A percentile compares a stretch with the other conserved stretches of the same genome.
Conservation (phyloP, 2,329 filamentous ascomycete genomes). For the Colletotrichum australisinense region DNA sequence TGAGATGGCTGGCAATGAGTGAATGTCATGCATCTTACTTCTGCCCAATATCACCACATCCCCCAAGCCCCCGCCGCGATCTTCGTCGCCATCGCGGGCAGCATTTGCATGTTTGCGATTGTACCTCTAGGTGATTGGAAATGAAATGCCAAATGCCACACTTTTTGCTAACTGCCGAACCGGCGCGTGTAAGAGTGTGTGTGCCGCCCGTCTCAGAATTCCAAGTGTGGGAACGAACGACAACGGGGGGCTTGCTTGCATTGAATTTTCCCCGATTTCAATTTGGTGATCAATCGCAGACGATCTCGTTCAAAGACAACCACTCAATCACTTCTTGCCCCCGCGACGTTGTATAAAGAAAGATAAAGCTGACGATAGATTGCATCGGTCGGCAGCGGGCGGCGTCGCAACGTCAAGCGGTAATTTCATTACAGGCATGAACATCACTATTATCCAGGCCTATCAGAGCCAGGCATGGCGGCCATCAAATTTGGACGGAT, state of each 20-base stretch:
- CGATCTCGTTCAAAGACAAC: background rate
- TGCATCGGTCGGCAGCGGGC: background rate
- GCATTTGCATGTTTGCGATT: background rate
- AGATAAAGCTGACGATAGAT: background rate
- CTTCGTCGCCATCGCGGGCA: background rate
- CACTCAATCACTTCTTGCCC: background rate
- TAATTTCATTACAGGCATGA: background rate
- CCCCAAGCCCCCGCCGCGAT: too few species aligned
- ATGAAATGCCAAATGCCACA: too few species aligned
- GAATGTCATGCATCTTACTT: background rate
- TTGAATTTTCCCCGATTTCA: background rate
- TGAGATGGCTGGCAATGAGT: too few species aligned
- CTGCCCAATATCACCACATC: background rate
- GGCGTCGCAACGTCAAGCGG: background rate
- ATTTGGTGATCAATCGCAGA: background rate
- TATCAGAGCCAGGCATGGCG: background rate
- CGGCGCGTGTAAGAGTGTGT: background rate
- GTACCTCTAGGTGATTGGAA: background rate
- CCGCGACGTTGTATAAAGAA: background rate
- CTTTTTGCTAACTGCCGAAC: background rate
- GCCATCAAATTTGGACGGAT: background rate
- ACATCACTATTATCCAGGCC: background rate
- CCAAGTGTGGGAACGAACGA: background rate
- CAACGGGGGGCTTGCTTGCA: background rate
- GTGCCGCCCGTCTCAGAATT: background rate